phyloP scores from a whole-genome alignment of 2,329 filamentous ascomycete species.

The Cordyceps javanica region DNA sequence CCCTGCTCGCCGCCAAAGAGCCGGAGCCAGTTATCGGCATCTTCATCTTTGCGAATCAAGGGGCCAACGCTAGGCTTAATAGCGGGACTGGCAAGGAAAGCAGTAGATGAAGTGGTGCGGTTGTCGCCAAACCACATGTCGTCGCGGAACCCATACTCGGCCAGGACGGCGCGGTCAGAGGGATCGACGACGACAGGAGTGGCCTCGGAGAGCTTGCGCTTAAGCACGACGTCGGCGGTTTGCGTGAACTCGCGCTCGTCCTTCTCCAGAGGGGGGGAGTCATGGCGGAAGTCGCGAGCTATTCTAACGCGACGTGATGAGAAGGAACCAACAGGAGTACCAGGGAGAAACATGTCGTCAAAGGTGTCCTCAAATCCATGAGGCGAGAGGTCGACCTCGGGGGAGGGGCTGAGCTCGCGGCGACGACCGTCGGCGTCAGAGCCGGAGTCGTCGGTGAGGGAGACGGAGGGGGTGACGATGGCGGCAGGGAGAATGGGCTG shows the following conservation, averaged over 20 bases:
- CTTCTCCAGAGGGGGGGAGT: constrained; percentile 82
- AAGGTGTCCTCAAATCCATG: constrained; percentile 75
- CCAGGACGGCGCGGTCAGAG: constrained; percentile 23
- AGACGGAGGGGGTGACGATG: constrained; percentile 73
- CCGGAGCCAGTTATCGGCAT: constrained; percentile 35
- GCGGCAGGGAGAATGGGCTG: constrained; percentile 38
- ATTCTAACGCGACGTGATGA: constrained; percentile 40
- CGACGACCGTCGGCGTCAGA: constrained; percentile 65
- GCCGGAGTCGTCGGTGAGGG: constrained; percentile 41
- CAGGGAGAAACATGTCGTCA: constrained; percentile 52
- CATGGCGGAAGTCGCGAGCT: constrained; percentile 50
- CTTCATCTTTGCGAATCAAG: constrained; percentile 31
- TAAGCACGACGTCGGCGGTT: constrained; percentile 79
- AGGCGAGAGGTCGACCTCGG: constrained; percentile 85
- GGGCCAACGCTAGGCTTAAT: constrained; percentile 34
- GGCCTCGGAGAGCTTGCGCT: constrained; percentile 51
- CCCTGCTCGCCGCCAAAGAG: constrained; percentile 57
- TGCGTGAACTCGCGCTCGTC: constrained; percentile 97
- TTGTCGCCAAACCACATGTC: constrained; percentile 49
- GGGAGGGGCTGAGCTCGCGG: constrained; percentile 76
- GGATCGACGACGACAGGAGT: constrained; percentile 22
- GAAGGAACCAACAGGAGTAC: constrained; percentile 59
- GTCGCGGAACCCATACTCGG: constrained; percentile 36
- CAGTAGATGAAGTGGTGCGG: constrained; percentile 28
- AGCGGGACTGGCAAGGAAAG: constrained; percentile 48